Percentiles rank a stretch among this genome's conserved stretches.
These are phyloP conservation scores for Zymoseptoria crescenta DNA, from an alignment of 2,329 filamentous ascomycete genomes.

Conservation along the genomic window DNA sequence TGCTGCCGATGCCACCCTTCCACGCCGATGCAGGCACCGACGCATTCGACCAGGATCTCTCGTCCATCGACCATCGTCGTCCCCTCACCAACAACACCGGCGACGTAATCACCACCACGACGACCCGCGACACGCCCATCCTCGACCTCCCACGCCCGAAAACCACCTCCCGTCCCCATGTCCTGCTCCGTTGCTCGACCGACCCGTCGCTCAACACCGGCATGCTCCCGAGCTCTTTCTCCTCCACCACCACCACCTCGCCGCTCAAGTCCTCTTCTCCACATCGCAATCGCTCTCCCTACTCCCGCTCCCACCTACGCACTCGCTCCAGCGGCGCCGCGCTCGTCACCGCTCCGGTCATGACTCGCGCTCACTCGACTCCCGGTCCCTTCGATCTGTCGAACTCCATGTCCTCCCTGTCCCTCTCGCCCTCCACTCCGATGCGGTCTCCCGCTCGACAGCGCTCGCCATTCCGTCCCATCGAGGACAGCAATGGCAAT, in stretches of 20 bases:
- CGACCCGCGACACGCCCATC: neutral
- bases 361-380: constrained; percentile 42
- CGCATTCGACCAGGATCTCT: neutral
- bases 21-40: neutral
- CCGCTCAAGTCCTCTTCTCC: constrained; percentile 21
- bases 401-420: constrained; percentile 14
- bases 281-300: constrained; percentile 40
- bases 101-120: neutral
- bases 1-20: neutral
- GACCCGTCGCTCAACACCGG: constrained; percentile 29
- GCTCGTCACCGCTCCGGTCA: constrained; percentile 35
- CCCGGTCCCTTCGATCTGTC: constrained; percentile 27
- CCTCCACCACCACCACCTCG: constrained; percentile 20
- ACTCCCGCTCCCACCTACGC: constrained; percentile 39
- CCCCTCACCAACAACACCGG: neutral
- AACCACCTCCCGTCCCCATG: neutral
- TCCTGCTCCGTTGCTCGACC: constrained; percentile 20
- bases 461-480: constrained; percentile 32
- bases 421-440: constrained; percentile 27
- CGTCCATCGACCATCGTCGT: neutral
- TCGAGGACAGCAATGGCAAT: constrained; percentile 15
- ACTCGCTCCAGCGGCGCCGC: constrained; percentile 37
- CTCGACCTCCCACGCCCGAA: neutral
- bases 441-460: constrained; percentile 37
- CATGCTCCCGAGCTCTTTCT: constrained; percentile 24